These are phyloP conservation scores for Colletotrichum spinosum DNA, from an alignment of 2,329 filamentous ascomycete genomes.

Conservation along the genomic window DNA sequence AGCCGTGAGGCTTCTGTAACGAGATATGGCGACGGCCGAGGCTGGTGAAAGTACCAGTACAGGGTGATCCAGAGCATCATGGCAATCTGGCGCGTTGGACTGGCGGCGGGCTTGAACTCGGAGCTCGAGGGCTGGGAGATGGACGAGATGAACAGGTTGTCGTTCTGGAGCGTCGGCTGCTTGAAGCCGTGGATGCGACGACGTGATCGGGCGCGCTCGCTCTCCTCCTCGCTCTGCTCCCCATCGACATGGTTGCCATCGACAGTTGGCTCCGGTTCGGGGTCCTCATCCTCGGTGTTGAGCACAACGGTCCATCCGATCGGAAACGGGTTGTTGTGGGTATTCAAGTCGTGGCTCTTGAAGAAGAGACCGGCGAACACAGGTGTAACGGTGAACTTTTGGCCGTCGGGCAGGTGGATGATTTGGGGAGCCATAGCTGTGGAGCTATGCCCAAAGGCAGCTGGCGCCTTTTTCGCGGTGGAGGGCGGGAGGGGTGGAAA, in stretches of 20 bases:
- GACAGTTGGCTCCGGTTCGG: constrained; percentile 28
- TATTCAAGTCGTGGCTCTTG: constrained; percentile 81
- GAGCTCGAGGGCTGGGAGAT: constrained; percentile 84
- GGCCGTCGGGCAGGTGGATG: constrained; percentile 87
- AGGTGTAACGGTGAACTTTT: constrained; percentile 82
- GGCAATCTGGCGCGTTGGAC: constrained; percentile 88
- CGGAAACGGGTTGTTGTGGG: constrained; percentile 78
- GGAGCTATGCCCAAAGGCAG: constrained; percentile 15
- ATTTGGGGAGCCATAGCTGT: constrained; percentile 53
- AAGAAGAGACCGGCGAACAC: constrained; percentile 95
- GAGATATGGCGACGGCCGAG: constrained; percentile 74
- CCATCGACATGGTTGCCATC: constrained; percentile 41
- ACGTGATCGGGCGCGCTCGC: constrained; percentile 37
- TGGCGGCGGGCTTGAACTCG: constrained; percentile 83
- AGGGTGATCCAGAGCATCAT: constrained; percentile 97
- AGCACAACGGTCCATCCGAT: constrained; percentile 92
- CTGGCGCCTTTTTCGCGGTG: background rate
- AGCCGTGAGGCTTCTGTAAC: constrained; percentile 70
- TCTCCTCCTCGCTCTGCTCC: constrained; percentile 46
- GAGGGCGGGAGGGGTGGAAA: background rate
- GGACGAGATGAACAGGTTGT: constrained; percentile 91
- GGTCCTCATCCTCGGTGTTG: constrained; percentile 69
- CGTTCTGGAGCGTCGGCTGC: constrained; percentile 79
- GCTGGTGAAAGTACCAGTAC: constrained; percentile 98
- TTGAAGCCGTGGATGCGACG: constrained; percentile 73